These are phyloP conservation scores for Phaeotremella fagi DNA, from an alignment of 768 basidiomycete genomes.

Conservation along the genomic window DNA sequence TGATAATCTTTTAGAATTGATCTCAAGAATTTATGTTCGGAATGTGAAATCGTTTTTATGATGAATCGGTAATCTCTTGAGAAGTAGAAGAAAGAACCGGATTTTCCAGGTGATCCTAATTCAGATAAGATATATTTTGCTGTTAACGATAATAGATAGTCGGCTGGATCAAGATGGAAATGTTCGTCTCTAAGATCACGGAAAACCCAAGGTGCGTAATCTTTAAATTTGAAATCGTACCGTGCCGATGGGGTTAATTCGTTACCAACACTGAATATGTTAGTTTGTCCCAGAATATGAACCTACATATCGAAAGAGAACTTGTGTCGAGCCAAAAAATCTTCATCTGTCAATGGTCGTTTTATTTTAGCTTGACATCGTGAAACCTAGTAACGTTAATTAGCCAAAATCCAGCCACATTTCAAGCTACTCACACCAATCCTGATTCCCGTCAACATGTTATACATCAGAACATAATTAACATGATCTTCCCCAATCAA, in stretches of 20 bases:
- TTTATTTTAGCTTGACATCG: conserved; percentile 93
- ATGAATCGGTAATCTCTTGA: conserved; percentile 98
- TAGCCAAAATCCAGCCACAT: neutral
- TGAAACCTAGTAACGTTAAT: conserved; percentile 62
- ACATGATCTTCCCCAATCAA: conserved; percentile 97
- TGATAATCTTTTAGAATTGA: conserved; percentile 78
- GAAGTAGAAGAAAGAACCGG: conserved; percentile 98
- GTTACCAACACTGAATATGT: conserved; percentile 71
- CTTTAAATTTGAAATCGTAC: conserved; percentile 99
- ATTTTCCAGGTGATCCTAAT: conserved; percentile 95
- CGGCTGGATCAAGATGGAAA: conserved; percentile 93
- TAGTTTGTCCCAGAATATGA: neutral
- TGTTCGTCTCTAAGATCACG: conserved; percentile 88
- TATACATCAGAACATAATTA: conserved; percentile 99
- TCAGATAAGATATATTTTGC: conserved; percentile 97
- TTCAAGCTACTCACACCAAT: conserved; percentile 63
- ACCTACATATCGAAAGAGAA: conserved; percentile 94
- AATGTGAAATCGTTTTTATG: conserved; percentile 96
- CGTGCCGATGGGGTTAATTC: conserved; percentile 95
- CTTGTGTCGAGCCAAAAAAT: conserved; percentile 85
- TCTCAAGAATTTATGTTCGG: conserved; percentile 89
- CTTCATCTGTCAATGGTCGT: conserved; percentile 73
- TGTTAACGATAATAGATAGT: conserved; percentile 93
- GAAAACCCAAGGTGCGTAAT: conserved; percentile 98
- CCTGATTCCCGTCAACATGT: conserved; percentile 98